Evolutionary conservation across 2,329 filamentous ascomycete genomes (phyloP).

Genomic region (Fusarium bactridioides): DNA sequence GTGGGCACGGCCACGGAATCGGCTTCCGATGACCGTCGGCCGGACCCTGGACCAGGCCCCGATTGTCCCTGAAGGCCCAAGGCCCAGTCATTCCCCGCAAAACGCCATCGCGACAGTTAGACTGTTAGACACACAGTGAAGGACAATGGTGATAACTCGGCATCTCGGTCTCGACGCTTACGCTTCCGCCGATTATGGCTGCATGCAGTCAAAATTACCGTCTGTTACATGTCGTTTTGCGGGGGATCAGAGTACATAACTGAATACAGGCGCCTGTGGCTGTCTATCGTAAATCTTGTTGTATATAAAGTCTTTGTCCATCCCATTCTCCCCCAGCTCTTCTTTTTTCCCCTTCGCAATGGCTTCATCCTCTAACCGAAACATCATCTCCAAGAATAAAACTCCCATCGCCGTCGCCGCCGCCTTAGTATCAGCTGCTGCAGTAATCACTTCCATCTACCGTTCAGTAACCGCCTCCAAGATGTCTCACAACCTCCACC

Average conservation of each 20-base stretch:
- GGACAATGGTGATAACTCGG: conserved; percentile 39
- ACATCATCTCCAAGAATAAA: conserved; percentile 28
- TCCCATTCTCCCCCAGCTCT: not conserved
- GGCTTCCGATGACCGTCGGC: conserved; percentile 27
- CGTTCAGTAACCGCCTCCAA: conserved; percentile 13
- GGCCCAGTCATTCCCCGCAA: conserved; percentile 24
- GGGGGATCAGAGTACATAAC: conserved; percentile 21
- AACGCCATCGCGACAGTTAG: conserved; percentile 5
- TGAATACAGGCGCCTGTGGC: not conserved
- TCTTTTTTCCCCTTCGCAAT: conserved; percentile 1
- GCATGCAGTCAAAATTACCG: conserved; percentile 24
- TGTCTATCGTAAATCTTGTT: not conserved
- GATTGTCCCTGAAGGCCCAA: not conserved
- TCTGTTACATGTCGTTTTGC: not conserved
- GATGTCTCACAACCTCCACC: conserved; percentile 58
- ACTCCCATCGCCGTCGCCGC: conserved; percentile 31
- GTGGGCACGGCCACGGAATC: conserved; percentile 24
- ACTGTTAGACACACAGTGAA: not conserved
- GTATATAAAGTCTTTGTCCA: conserved; percentile 10
- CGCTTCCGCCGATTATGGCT: conserved; percentile 18
- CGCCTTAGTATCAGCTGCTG: conserved; percentile 36
- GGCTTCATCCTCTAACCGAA: conserved; percentile 23
- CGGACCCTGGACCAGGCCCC: not conserved
- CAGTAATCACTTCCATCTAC: conserved; percentile 33
- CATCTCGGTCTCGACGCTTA: conserved; percentile 30